A percentile compares a stretch with the other conserved stretches of the same genome.
Evolutionary conservation across 495 filamentous ascomycete species (phyloP).

Genomic region (Ramalina intermedia): DNA sequence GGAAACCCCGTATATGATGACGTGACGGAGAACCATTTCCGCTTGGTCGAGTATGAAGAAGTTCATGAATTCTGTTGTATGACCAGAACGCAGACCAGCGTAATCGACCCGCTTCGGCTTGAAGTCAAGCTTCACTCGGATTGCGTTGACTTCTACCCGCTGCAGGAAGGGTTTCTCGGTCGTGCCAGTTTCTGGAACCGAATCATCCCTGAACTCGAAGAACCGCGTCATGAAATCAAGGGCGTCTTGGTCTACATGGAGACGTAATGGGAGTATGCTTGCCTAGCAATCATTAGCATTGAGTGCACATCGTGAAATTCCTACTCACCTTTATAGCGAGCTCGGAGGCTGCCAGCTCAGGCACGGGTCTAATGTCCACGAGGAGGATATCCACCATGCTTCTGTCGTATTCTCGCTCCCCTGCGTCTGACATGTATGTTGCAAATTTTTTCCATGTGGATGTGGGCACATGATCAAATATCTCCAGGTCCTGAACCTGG

Average conservation of each 20-base stretch:
- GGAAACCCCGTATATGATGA: constrained; percentile 80
- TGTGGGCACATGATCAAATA: constrained; percentile 87
- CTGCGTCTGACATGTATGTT: constrained; percentile 79
- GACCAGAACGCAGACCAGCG: constrained; percentile 85
- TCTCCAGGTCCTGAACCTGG: constrained; percentile 65
- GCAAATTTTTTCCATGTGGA: constrained; percentile 98
- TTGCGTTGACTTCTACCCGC: constrained; percentile 68
- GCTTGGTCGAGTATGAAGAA: constrained; percentile 85
- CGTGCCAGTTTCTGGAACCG: constrained; percentile 25
- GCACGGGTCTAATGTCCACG: constrained; percentile 70
- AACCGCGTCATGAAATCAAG: constrained; percentile 94
- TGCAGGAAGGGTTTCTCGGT: constrained; percentile 80
- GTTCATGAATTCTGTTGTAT: constrained; percentile 98
- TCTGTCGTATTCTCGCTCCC: constrained; percentile 65
- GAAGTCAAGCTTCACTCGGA: constrained; percentile 81
- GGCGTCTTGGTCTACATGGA: constrained; percentile 97
- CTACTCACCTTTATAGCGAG: constrained; percentile 60
- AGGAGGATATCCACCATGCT: constrained; percentile 85
- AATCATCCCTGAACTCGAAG: constrained; percentile 91
- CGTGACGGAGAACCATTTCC: constrained; percentile 72
- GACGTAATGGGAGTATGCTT: constrained; percentile 68
- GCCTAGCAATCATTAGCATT: constrained; percentile 31
- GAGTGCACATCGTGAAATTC: background rate
- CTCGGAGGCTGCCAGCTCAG: constrained; percentile 75
- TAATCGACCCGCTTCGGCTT: constrained; percentile 97